Evolutionary conservation across 495 filamentous ascomycete species (phyloP).

Genomic region (Cercophora samala): DNA sequence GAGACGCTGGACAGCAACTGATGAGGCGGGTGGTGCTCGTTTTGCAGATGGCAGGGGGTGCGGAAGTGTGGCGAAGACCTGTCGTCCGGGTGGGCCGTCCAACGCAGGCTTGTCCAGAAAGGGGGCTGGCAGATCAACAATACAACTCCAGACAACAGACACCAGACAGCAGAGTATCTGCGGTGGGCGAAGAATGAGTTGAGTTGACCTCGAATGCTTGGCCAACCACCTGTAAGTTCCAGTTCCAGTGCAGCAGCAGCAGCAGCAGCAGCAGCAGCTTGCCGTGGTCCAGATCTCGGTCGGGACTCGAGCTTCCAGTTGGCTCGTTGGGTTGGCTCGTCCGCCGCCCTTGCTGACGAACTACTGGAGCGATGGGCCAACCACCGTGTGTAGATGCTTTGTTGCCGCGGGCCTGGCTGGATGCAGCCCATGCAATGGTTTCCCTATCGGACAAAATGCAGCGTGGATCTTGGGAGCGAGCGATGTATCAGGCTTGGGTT

Average conservation of each 20-base stretch:
- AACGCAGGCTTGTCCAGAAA: not conserved
- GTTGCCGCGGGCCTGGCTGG: slow-evolving; percentile 17
- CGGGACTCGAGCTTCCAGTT: slow-evolving; percentile 23
- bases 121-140: slow-evolving; percentile 13
- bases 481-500: slow-evolving; percentile 28
- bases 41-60: slow-evolving; percentile 24
- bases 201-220: not conserved
- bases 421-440: slow-evolving; percentile 26
- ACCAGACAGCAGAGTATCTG: not conserved
- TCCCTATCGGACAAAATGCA: slow-evolving; percentile 24
- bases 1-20: slow-evolving; percentile 7
- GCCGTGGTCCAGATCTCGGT: slow-evolving; percentile 23
- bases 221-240: slow-evolving; percentile 15
- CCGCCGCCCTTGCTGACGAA: slow-evolving; percentile 27
- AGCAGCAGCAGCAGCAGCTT: slow-evolving; percentile 18
- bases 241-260: slow-evolving; percentile 15
- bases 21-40: slow-evolving; percentile 10
- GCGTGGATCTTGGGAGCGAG: slow-evolving; percentile 22
- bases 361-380: slow-evolving; percentile 27
- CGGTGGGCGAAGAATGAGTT: not conserved
- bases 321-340: slow-evolving; percentile 22
- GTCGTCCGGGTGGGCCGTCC: slow-evolving; percentile 17
- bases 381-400: slow-evolving; percentile 22
- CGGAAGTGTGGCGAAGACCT: slow-evolving; percentile 27
- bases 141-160: not conserved